These are phyloP conservation scores for Lenwebbia sp. DNA, from an alignment of 345 rosid genomes.

Conservation along the genomic window DNA sequence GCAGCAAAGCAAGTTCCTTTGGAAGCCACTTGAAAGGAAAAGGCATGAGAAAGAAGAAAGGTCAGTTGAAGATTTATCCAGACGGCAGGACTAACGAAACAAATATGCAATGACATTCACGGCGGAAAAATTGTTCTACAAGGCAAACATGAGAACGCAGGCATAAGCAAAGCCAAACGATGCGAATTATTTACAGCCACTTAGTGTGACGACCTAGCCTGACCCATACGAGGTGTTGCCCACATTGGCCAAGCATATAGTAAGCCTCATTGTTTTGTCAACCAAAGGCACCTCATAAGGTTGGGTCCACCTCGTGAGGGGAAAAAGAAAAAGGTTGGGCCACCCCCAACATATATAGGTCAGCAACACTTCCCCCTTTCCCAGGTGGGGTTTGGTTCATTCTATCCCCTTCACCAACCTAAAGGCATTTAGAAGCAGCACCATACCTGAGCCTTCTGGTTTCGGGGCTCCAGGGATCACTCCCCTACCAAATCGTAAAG, in stretches of 20 bases:
- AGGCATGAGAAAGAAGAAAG: conserved; percentile 2
- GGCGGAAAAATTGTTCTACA: background rate
- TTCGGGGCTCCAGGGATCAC: background rate
- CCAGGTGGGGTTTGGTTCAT: background rate
- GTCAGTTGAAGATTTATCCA: background rate
- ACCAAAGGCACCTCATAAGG: background rate
- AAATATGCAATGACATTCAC: background rate
- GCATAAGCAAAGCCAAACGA: background rate
- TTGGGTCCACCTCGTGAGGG: background rate
- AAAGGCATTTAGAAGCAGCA: background rate
- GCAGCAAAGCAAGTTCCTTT: conserved; percentile 43
- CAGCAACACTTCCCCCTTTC: background rate
- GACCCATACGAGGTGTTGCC: background rate
- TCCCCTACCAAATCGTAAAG: background rate
- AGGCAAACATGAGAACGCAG: background rate
- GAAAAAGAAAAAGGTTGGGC: background rate
- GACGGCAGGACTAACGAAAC: background rate
- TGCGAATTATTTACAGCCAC: background rate
- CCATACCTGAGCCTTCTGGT: background rate
- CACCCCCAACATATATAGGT: background rate
- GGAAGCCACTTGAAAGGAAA: conserved; percentile 52
- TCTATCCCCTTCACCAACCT: background rate
- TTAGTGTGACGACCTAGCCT: background rate
- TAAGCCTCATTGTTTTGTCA: background rate
- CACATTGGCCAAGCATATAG: background rate